Evolutionary conservation across 176 grass and related monocot species (phyloP), one percentile per base, ranked within the genome.

Genomic region (Cocos nucifera): DNA sequence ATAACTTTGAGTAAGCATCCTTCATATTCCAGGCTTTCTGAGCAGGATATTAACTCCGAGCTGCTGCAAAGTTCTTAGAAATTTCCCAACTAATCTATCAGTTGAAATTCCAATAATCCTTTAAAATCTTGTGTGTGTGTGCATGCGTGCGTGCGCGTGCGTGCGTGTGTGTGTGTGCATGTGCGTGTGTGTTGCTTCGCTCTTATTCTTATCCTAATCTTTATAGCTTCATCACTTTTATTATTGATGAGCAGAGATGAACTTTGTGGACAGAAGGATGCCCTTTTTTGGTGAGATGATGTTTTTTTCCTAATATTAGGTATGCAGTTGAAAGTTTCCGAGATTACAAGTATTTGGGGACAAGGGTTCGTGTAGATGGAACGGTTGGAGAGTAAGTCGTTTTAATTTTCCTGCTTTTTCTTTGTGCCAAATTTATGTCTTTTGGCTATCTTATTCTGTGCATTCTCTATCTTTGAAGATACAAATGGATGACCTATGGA

Each of bases 401-500:
- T 18, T 10, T 20, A 49, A 62, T 27, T 53, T 17, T 21, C 50
- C 44, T 62, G 21, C 79, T 39, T 15, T 21, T 65, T 70, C 60
- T 62, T n/a, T 32, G 48, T 53, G 17, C 54, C 53, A 24, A 4
- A 69, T 77, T 55, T 77, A 29, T 58, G 51, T 7, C 57, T 15
- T 57, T 66, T 62, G 30, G 16, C 12, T 23, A 23, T 65, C 29
- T 50, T 57, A 74, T 63, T 5, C 61, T 70, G 51, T 54, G 9
- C 27, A 59, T 62, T 35, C 12, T 68, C 19, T 24, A 57, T 44
- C 18, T 17, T 50, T 62, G 57, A 62, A 96, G 92, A 15, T 96
- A 96, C 78, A 88, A 88, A 80, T 96, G 92, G 92, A 88, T 96
- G 80, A 96, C 92, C 0, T 96, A 90, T 75, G 83, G 92, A 77